Evolutionary conservation across 176 grass and related monocot genomes (phyloP).

Genomic region (Miscanthus lutarioriparius): DNA sequence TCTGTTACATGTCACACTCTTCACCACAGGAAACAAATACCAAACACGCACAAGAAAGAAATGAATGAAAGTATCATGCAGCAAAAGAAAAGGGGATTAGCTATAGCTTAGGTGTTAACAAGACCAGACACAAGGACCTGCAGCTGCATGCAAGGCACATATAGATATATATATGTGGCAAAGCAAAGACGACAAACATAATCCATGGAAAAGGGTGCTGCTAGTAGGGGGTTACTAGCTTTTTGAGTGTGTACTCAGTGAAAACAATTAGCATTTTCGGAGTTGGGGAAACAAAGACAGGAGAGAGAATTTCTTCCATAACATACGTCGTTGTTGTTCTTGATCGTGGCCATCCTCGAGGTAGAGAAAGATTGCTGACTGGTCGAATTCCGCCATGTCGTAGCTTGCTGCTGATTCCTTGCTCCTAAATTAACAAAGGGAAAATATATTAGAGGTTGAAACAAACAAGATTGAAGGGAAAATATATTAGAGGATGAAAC

Average conservation of each 20-base stretch:
- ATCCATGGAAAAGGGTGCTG: no score
- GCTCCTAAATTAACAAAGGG: slow-evolving; percentile 46
- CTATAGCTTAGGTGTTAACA: neutral
- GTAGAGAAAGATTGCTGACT: neutral
- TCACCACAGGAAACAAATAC: neutral
- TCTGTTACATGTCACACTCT: neutral
- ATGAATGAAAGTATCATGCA: neutral
- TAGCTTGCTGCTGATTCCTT: slow-evolving; percentile 55
- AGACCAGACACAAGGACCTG: neutral
- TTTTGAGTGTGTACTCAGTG: neutral
- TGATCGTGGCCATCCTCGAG: neutral
- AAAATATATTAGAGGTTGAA: neutral
- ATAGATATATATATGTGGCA: neutral
- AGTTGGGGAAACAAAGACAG: neutral
- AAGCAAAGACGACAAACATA: neutral
- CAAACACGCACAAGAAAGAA: neutral
- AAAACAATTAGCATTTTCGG: neutral
- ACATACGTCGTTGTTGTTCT: neutral
- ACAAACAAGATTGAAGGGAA: slow-evolving; percentile 12
- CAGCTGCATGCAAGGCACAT: neutral
- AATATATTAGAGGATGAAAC: neutral
- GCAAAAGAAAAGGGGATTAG: neutral
- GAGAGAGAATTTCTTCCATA: neutral
- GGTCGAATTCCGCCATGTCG: slow-evolving; percentile 28
- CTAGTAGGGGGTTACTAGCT: neutral